Percentiles rank a stretch among this genome's conserved stretches.
Evolutionary conservation across 352 stramenopile species (phyloP).

Genomic region (Phytophthora vignae): DNA sequence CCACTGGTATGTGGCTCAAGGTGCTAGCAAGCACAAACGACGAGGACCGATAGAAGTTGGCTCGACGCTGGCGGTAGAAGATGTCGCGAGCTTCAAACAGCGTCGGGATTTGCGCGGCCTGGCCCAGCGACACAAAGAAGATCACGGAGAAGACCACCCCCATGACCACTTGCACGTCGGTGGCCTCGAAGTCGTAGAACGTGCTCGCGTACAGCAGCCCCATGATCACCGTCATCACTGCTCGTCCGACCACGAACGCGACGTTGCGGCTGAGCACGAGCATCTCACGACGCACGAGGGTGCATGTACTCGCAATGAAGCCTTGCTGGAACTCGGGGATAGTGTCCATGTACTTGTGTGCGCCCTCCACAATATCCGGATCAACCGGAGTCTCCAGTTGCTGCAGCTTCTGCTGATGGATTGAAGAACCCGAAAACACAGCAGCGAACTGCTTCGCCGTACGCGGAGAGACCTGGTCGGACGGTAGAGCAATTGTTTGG

Average conservation of each 20-base stretch:
- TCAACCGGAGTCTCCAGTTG: constrained; percentile 34
- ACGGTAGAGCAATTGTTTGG: constrained; percentile 15
- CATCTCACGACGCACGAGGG: constrained; percentile 59
- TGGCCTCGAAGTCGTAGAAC: constrained; percentile 54
- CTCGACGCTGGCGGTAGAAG: constrained; percentile 48
- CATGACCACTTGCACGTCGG: constrained; percentile 58
- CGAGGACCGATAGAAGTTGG: constrained; percentile 63
- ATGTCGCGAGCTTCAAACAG: constrained; percentile 78
- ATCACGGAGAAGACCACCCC: constrained; percentile 84
- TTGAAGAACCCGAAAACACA: constrained; percentile 33
- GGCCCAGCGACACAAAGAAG: constrained; percentile 78
- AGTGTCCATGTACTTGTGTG: constrained; percentile 85
- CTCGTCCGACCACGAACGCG: constrained; percentile 49
- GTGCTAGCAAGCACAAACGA: constrained; percentile 71
- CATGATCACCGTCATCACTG: constrained; percentile 53
- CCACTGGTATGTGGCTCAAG: constrained; percentile 47
- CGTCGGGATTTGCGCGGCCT: constrained; percentile 77
- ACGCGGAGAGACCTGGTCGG: constrained; percentile 17
- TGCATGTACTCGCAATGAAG: constrained; percentile 38
- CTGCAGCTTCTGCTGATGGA: constrained; percentile 23
- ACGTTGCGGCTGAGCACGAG: constrained; percentile 56
- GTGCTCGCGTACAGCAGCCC: constrained; percentile 52
- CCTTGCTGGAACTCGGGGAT: constrained; percentile 48
- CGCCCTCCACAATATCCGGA: constrained; percentile 24
- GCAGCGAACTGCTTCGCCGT: constrained; percentile 43